A percentile compares a stretch with the other conserved stretches of the same genome.
Evolutionary conservation across 768 basidiomycete species (phyloP).

Genomic region (Termitomyces eurrhizus): DNA sequence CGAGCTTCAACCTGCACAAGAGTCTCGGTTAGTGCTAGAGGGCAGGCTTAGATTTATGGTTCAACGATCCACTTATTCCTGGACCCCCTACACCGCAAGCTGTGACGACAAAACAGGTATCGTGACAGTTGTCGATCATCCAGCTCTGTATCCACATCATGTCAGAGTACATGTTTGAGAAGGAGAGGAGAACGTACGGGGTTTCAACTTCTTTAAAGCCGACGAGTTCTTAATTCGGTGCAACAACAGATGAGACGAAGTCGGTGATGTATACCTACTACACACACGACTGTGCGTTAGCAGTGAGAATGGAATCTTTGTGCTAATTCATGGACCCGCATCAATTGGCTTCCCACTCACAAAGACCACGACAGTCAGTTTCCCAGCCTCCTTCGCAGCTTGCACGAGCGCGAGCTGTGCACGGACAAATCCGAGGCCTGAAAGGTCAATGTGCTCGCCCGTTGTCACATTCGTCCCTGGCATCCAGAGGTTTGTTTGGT

Average conservation of each 20-base stretch:
- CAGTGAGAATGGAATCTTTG: neutral
- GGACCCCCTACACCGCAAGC: constrained; percentile 50
- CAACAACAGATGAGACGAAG: constrained; percentile 56
- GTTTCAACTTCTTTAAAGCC: constrained; percentile 61
- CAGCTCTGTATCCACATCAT: constrained; percentile 34
- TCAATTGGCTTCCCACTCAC: constrained; percentile 66
- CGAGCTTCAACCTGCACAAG: too few relatives aligned
- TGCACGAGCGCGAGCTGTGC: constrained; percentile 62
- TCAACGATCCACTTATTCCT: constrained; percentile 54
- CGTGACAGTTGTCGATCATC: constrained; percentile 42
- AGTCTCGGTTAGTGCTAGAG: too few relatives aligned
- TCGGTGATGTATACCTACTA: constrained; percentile 60
- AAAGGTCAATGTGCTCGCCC: constrained; percentile 64
- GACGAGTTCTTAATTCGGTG: constrained; percentile 56
- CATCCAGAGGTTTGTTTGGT: constrained; percentile 53
- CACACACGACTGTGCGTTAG: constrained; percentile 11
- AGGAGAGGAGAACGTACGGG: constrained; percentile 35
- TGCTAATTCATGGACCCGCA: constrained; percentile 38
- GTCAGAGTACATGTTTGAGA: neutral
- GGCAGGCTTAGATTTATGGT: constrained; percentile 19
- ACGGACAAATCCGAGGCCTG: constrained; percentile 59
- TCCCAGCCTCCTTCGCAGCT: constrained; percentile 57
- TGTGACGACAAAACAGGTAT: constrained; percentile 43
- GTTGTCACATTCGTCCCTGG: constrained; percentile 68
- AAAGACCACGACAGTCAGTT: constrained; percentile 62